These are phyloP conservation scores for Coccomyxa sp. DNA, from an alignment of 139 green algal species.

Conservation along the genomic window DNA sequence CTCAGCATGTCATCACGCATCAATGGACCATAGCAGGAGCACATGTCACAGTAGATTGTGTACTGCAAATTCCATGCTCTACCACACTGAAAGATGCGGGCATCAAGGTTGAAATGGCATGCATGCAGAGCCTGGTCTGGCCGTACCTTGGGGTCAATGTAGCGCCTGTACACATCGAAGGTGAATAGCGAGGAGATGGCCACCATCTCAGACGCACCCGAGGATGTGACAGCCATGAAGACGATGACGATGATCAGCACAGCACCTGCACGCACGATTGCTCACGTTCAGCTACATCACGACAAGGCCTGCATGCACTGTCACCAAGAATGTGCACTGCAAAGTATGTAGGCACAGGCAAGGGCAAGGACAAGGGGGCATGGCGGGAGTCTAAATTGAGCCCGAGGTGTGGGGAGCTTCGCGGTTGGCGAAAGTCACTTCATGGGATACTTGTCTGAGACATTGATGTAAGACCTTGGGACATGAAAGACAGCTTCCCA, in stretches of 20 bases:
- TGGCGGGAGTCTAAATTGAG: too few species aligned
- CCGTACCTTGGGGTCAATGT: slow-evolving; percentile 11
- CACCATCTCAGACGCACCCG: slow-evolving; percentile 9
- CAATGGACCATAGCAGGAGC: too few species aligned
- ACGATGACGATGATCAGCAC: slow-evolving; percentile 13
- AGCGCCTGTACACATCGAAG: slow-evolving; percentile 15
- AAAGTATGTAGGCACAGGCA: not conserved
- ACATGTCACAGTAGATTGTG: too few species aligned
- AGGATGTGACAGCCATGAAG: slow-evolving; percentile 19
- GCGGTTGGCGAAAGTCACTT: too few species aligned
- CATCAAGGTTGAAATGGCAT: not conserved
- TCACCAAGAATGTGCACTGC: not conserved
- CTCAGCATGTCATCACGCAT: too few species aligned
- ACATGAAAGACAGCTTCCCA: not conserved
- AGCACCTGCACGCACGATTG: not conserved
- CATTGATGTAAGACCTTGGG: not conserved
- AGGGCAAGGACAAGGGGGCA: not conserved
- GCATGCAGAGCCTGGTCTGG: not conserved
- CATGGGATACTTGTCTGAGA: too few species aligned
- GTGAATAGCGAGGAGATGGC: slow-evolving; percentile 16
- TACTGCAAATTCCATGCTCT: too few species aligned
- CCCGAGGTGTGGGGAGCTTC: too few species aligned
- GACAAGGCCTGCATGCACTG: not conserved
- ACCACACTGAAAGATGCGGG: too few species aligned
- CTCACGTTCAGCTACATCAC: not conserved